A percentile compares a stretch with the other conserved stretches of the same genome.
Evolutionary conservation across 345 rosid species (phyloP).

Genomic region (Zanthoxylum bungeanum): DNA sequence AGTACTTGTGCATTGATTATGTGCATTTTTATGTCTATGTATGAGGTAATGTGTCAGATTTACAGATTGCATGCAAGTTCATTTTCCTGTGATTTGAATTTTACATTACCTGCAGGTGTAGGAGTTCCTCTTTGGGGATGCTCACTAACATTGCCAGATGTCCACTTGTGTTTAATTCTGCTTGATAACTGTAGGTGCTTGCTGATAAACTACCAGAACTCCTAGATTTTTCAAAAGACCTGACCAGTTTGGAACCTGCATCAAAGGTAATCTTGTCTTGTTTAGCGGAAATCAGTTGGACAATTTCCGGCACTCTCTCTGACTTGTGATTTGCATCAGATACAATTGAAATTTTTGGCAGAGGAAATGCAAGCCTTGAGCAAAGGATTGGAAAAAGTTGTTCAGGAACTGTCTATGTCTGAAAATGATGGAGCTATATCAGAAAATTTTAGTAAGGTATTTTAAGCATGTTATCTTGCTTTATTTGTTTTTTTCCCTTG

Average conservation of each 20-base stretch:
- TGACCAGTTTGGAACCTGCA: conserved; percentile 64
- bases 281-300: neutral
- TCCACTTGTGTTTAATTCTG: conserved; percentile 8
- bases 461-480: conserved; percentile 1
- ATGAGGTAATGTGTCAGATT: neutral
- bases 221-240: conserved; percentile 70
- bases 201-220: conserved; percentile 84
- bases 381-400: conserved; percentile 92
- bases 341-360: conserved; percentile 90
- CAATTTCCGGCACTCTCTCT: conserved; percentile 10
- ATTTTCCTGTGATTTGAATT: neutral
- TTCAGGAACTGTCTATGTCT: conserved; percentile 75
- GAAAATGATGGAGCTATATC: conserved; percentile 88
- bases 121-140: neutral
- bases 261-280: conserved; percentile 50
- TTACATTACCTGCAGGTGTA: neutral
- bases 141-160: neutral
- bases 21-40: neutral
- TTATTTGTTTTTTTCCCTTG: neutral
- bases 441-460: conserved; percentile 65
- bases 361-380: conserved; percentile 98
- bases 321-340: conserved; percentile 36
- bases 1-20: neutral
- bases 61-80: neutral
- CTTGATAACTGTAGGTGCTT: conserved; percentile 73